A percentile compares a stretch with the other conserved stretches of the same genome.
phyloP scores from a whole-genome alignment of 2,329 filamentous ascomycete genomes.

The Magnaporthiopsis incrustans region DNA sequence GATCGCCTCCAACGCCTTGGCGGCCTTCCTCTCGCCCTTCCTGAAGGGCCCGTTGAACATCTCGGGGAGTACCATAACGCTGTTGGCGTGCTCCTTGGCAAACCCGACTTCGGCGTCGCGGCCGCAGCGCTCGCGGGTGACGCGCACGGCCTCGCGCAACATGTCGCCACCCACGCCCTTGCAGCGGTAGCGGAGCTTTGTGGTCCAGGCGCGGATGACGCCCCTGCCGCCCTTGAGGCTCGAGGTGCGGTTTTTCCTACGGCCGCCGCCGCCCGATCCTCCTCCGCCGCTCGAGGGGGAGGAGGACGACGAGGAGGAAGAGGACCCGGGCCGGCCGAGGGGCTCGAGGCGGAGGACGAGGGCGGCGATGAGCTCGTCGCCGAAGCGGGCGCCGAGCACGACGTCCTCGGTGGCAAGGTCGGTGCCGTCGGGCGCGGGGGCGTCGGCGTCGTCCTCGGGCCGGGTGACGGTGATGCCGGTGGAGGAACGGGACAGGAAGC shows the following conservation, averaged over 20 bases:
- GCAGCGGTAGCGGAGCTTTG: constrained; percentile 58
- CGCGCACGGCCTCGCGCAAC: constrained; percentile 62
- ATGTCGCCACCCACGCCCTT: constrained; percentile 66
- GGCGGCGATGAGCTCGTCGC: constrained; percentile 61
- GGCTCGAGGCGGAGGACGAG: constrained; percentile 60
- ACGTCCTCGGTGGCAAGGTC: constrained; percentile 34
- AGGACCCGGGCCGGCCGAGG: constrained; percentile 7
- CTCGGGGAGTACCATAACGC: constrained; percentile 51
- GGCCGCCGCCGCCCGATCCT: constrained; percentile 1
- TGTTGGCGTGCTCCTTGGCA: constrained; percentile 70
- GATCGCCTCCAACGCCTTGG: constrained; percentile 42
- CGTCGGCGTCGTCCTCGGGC: constrained; percentile 36
- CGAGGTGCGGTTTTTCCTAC: constrained; percentile 27
- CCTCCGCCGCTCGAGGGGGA: neutral
- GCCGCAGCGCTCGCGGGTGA: constrained; percentile 61
- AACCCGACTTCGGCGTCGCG: constrained; percentile 63
- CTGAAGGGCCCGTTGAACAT: constrained; percentile 56
- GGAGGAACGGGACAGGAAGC: constrained; percentile 1
- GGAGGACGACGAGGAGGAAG: too few relatives aligned
- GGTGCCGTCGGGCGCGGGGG: constrained; percentile 8
- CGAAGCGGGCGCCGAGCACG: constrained; percentile 59
- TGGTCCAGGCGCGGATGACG: constrained; percentile 77
- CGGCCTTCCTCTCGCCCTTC: constrained; percentile 49
- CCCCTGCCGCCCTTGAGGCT: constrained; percentile 52
- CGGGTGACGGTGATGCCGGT: constrained; percentile 32